A percentile compares a stretch with the other conserved stretches of the same genome.
phyloP scores from a whole-genome alignment of 306 rosid genomes.

The Prunus armeniaca region DNA sequence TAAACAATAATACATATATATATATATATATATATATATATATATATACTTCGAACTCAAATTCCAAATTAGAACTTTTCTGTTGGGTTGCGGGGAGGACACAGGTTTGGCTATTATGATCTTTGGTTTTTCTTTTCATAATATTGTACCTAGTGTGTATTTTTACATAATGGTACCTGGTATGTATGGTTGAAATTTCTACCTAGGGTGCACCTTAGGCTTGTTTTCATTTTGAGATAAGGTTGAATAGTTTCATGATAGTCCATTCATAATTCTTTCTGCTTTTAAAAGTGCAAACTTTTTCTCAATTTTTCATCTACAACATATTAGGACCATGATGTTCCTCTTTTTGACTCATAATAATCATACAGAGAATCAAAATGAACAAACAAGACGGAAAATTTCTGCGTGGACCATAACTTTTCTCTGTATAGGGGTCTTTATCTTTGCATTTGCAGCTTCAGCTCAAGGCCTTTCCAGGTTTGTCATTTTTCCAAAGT shows the following conservation, averaged over 20 bases:
- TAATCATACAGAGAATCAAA: conserved; percentile 34
- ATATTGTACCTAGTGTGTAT: neutral
- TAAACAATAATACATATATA: neutral
- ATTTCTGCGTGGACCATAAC: conserved; percentile 64
- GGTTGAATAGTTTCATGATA: neutral
- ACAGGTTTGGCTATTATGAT: neutral
- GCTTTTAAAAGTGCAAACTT: neutral
- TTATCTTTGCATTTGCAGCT: conserved; percentile 52
- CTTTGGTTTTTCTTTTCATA: neutral
- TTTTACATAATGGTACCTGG: neutral
- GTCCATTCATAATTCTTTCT: neutral
- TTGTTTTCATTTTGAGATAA: neutral
- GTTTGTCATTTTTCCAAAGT: conserved; percentile 30
- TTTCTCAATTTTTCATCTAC: conserved; percentile 7
- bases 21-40: neutral
- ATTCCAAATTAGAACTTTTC: neutral
- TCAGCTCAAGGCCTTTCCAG: conserved; percentile 53
- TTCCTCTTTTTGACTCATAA: conserved; percentile 13
- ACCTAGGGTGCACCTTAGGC: neutral
- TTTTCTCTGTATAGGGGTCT: conserved; percentile 53
- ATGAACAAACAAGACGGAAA: conserved; percentile 57
- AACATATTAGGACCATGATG: conserved; percentile 15
- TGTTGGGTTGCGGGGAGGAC: neutral
- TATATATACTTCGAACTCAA: neutral
- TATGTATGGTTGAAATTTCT: neutral